Evolutionary conservation across 2,329 filamentous ascomycete species (phyloP).

Genomic region (Exserohilum rostratum): DNA sequence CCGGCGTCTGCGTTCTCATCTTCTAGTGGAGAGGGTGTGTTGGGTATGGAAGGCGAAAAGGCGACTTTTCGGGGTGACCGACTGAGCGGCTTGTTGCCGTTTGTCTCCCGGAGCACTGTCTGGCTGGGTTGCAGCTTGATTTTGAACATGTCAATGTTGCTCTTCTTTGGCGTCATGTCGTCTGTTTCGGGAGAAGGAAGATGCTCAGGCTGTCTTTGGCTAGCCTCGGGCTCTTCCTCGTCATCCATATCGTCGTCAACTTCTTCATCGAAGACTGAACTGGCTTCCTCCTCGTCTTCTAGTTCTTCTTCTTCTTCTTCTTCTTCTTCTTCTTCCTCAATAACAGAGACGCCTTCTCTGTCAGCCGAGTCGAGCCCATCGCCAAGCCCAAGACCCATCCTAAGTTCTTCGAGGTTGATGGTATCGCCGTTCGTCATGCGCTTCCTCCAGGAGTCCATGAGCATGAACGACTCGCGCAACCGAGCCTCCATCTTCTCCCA

Average conservation of each 20-base stretch:
- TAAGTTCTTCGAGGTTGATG: slow-evolving; percentile 65
- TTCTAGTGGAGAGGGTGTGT: slow-evolving; percentile 38
- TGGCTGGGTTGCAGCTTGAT: slow-evolving; percentile 40
- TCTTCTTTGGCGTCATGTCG: slow-evolving; percentile 23
- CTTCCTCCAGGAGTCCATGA: slow-evolving; percentile 92
- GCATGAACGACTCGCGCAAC: slow-evolving; percentile 85
- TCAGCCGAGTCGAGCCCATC: slow-evolving; percentile 50
- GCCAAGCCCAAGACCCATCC: slow-evolving; percentile 67
- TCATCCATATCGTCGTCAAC: slow-evolving; percentile 27
- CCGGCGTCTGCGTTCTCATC: slow-evolving; percentile 44
- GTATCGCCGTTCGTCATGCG: slow-evolving; percentile 74
- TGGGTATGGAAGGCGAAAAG: slow-evolving; percentile 46
- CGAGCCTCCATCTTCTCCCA: slow-evolving; percentile 93
- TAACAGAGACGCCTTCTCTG: slow-evolving; percentile 37
- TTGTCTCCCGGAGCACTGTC: slow-evolving; percentile 44
- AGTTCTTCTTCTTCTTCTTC: slow-evolving; percentile 26
- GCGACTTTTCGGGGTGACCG: slow-evolving; percentile 50
- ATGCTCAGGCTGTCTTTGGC: slow-evolving; percentile 13
- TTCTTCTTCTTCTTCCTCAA: slow-evolving; percentile 33
- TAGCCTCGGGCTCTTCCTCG: not conserved
- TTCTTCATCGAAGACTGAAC: slow-evolving; percentile 41
- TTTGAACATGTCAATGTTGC: slow-evolving; percentile 41
- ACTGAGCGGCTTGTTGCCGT: slow-evolving; percentile 43
- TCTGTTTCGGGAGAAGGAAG: slow-evolving; percentile 34
- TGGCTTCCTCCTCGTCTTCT: slow-evolving; percentile 27